Percentiles rank a stretch among this genome's conserved stretches.
These are phyloP conservation scores for Solanum bulbocastanum DNA, from an alignment of 257 asterid species.

Conservation along the genomic window DNA sequence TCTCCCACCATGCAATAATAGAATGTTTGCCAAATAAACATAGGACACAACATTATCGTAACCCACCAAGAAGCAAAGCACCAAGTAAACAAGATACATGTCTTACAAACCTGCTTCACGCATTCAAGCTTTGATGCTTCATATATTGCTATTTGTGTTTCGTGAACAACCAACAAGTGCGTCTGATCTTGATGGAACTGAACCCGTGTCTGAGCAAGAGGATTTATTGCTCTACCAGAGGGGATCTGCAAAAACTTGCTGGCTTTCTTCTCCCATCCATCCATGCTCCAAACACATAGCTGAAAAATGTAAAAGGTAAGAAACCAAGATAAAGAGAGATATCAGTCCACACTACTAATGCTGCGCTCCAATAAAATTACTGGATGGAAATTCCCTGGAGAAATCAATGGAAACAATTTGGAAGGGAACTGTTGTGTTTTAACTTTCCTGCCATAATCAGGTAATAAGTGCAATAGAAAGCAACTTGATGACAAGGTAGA, in stretches of 20 bases:
- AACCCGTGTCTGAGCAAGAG: constrained; percentile 42
- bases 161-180: constrained; percentile 53
- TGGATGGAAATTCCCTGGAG: not conserved
- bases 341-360: not conserved
- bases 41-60: not conserved
- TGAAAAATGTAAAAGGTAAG: constrained; percentile 13
- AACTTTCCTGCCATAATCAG: not conserved
- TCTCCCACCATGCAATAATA: not conserved
- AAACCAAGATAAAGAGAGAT: not conserved
- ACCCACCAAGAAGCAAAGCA: not conserved
- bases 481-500: not conserved
- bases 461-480: not conserved
- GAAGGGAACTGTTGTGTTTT: not conserved
- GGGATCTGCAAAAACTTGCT: constrained; percentile 32
- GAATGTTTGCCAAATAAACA: not conserved
- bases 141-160: constrained; percentile 42
- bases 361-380: not conserved
- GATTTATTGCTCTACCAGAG: constrained; percentile 23
- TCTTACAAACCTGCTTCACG: constrained; percentile 38
- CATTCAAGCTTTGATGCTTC: constrained; percentile 48
- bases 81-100: not conserved
- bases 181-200: constrained; percentile 59
- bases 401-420: not conserved
- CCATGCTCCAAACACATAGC: constrained; percentile 50
- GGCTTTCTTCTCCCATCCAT: constrained; percentile 56